A percentile compares a stretch with the other conserved stretches of the same genome.
These are phyloP conservation scores for Solanum neorickii DNA, from an alignment of 257 asterid species.

Conservation along the genomic window DNA sequence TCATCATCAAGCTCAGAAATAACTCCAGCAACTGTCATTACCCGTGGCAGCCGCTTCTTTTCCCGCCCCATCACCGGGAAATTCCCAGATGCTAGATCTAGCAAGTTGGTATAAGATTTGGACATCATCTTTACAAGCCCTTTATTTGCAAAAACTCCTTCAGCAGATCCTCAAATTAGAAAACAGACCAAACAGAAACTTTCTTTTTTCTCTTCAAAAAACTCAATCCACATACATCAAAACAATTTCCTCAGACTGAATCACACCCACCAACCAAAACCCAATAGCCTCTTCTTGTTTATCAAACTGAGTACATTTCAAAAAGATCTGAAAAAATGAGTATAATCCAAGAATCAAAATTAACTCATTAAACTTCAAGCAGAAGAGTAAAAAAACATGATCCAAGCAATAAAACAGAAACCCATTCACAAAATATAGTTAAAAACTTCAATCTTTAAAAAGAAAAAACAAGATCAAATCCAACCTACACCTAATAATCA, in stretches of 20 bases:
- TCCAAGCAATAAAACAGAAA: slow-evolving; percentile 24
- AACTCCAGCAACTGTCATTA: slow-evolving; percentile 50
- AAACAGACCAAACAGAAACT: neutral
- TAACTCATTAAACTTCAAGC: neutral
- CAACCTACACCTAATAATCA: neutral
- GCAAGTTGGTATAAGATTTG: slow-evolving; percentile 37
- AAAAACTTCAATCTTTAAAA: neutral
- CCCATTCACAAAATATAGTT: neutral
- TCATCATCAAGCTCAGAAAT: slow-evolving; percentile 45
- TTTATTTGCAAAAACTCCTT: slow-evolving; percentile 9
- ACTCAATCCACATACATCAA: neutral
- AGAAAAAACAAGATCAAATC: neutral
- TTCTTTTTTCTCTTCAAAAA: neutral
- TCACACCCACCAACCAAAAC: neutral
- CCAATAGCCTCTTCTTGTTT: neutral
- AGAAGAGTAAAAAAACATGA: neutral
- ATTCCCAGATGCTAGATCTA: slow-evolving; percentile 45
- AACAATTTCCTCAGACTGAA: neutral
- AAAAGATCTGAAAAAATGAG: slow-evolving; percentile 21
- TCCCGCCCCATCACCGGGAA: slow-evolving; percentile 39
- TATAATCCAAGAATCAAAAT: neutral
- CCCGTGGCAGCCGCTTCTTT: slow-evolving; percentile 33
- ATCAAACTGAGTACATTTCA: slow-evolving; percentile 1
- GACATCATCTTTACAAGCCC: slow-evolving; percentile 32
- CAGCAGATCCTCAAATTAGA: neutral